Base-by-base conservation (phyloP, 768 basidiomycete genomes). In the Mycena vitilis region DNA sequence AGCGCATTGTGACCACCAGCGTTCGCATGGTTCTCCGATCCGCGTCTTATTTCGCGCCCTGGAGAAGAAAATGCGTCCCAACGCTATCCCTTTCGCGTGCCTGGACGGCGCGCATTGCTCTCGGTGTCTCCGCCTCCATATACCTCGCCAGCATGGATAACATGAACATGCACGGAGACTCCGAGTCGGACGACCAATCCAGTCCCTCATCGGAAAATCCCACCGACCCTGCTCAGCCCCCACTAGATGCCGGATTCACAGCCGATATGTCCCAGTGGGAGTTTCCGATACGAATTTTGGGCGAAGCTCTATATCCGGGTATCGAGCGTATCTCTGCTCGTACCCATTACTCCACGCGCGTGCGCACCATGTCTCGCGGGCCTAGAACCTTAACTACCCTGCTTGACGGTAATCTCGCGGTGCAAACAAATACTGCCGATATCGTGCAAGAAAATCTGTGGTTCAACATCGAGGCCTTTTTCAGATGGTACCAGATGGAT, bases 331-430 rank as follows among this genome's bases (percentile, higher is more conserved):
- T 67, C 22, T 68, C 40, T n/a, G 15, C 9, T 38, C 20, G 30
- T 38, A 71, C 66, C 30, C 30, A 30, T 30, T 30, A 68, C 20
- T 3, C 40, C 15, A 53, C 63, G 7, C 56, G 63, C 44, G 5
- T 71, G 12, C 70, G 70, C 5, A 59, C 54, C 4, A 34, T 65
- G 53, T 56, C 30, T 44, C 63, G 49, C 25, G 66, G 54, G 2
- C 34, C 58, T 18, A 58, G 63, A n/a, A 52, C 49, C 4, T 52
- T 68, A 5, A 56, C 68, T 38, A 65, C 37, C 51, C 5, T 71
- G 18, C 23, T 71, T 22, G 70, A 71, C 18, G 70, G 70, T 2
- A 66, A 71, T 15, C 62, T 65, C 47, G 62, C 58, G 62, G 44
- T 25, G 3, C 66, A 54, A 7, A 45, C 36, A 16, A 65, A 61